Conservation (phyloP, 2,329 filamentous ascomycete species). For the Penicillium sp. region DNA sequence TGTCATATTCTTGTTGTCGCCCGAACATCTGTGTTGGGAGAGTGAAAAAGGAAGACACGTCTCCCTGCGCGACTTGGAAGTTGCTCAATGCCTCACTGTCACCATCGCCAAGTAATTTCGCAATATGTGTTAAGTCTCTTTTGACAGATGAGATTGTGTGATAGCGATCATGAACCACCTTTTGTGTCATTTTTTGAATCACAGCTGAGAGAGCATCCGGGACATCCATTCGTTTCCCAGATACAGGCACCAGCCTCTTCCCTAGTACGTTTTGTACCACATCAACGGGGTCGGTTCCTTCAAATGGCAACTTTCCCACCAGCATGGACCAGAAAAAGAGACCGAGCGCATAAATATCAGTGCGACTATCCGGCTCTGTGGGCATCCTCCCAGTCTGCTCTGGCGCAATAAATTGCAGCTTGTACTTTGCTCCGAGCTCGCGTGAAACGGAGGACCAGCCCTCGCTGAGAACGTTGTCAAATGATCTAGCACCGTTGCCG, state of each 20-base stretch:
- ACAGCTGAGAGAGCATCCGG: constrained; percentile 74
- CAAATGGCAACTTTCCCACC: constrained; percentile 69
- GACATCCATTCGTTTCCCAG: constrained; percentile 68
- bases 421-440: constrained; percentile 77
- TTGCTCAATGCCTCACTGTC: constrained; percentile 61
- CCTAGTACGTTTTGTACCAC: constrained; percentile 84
- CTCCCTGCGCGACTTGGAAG: constrained; percentile 70
- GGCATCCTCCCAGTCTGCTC: constrained; percentile 92
- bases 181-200: constrained; percentile 85
- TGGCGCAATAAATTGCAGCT: constrained; percentile 82
- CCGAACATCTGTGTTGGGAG: constrained; percentile 75
- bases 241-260: constrained; percentile 66
- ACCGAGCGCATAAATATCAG: constrained; percentile 87
- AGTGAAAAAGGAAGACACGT: constrained; percentile 86
- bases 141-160: constrained; percentile 80
- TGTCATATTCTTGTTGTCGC: constrained; percentile 60
- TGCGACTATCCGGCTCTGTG: constrained; percentile 80
- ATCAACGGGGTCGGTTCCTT: constrained; percentile 70
- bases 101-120: constrained; percentile 65
- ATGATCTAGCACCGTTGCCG: constrained; percentile 75
- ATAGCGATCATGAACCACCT: constrained; percentile 78
- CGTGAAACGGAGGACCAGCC: constrained; percentile 78
- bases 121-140: constrained; percentile 66
- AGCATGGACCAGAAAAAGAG: constrained; percentile 81
- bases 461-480: constrained; percentile 80